Evolutionary conservation across 441 rosid species (phyloP).

Genomic region (Corymbia calophylla): DNA sequence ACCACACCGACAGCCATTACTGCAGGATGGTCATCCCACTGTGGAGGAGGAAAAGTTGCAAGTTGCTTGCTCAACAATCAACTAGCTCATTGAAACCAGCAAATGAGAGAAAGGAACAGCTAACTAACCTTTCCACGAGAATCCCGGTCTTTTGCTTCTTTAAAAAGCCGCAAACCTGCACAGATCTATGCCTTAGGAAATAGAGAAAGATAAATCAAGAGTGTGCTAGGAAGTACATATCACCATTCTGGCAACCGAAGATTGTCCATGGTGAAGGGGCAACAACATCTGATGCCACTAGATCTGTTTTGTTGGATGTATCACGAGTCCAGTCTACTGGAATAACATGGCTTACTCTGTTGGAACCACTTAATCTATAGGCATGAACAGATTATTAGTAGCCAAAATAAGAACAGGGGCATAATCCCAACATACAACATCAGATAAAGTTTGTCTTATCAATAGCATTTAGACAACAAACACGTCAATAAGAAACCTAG

Average conservation of each 20-base stretch:
- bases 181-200: slow-evolving; percentile 11
- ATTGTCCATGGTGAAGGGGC: slow-evolving; percentile 98
- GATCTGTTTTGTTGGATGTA: slow-evolving; percentile 47
- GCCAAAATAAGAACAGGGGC: background rate
- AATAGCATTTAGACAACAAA: background rate
- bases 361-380: slow-evolving; percentile 62
- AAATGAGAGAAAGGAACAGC: slow-evolving; percentile 8
- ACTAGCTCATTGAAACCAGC: background rate
- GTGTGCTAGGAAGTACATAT: background rate
- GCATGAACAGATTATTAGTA: slow-evolving; percentile 4
- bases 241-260: slow-evolving; percentile 96
- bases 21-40: slow-evolving; percentile 99
- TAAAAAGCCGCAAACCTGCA: slow-evolving; percentile 87
- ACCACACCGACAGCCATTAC: slow-evolving; percentile 97
- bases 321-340: slow-evolving; percentile 78
- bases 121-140: slow-evolving; percentile 59
- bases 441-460: background rate
- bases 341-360: slow-evolving; percentile 27
- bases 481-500: background rate
- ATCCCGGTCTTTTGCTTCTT: slow-evolving; percentile 89
- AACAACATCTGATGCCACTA: slow-evolving; percentile 72
- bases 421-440: background rate
- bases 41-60: slow-evolving; percentile 1
- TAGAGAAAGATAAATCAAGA: slow-evolving; percentile 4
- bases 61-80: background rate